These are phyloP conservation scores for Lentinula novae-zelandiae DNA, from an alignment of 1,284 basidiomycete species.

Conservation along the genomic window DNA sequence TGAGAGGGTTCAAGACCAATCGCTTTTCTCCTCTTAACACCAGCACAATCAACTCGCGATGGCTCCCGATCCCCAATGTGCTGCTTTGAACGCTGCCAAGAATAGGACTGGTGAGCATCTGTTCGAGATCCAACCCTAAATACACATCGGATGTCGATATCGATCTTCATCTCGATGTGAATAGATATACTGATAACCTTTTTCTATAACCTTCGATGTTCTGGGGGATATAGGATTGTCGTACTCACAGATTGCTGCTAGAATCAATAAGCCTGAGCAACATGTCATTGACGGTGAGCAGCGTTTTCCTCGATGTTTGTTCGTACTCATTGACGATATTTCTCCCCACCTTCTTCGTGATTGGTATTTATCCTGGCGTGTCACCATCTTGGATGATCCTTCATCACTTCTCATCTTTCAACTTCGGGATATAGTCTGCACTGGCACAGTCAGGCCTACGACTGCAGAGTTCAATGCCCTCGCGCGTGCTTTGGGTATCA, in stretches of 20 bases:
- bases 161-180: background rate
- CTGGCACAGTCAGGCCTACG: slow-evolving; percentile 41
- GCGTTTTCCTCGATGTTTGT: background rate
- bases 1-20: background rate
- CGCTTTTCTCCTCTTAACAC: background rate
- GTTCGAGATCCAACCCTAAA: background rate
- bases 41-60: slow-evolving; percentile 19
- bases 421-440: slow-evolving; percentile 41
- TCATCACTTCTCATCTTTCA: background rate
- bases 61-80: slow-evolving; percentile 48
- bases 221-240: slow-evolving; percentile 35
- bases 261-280: slow-evolving; percentile 36
- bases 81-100: slow-evolving; percentile 54
- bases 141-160: no score
- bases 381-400: no score
- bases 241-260: slow-evolving; percentile 43
- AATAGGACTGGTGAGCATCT: slow-evolving; percentile 38
- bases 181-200: background rate
- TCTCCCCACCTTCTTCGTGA: no score
- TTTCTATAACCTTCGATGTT: background rate
- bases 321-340: background rate
- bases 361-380: no score
- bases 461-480: slow-evolving; percentile 49
- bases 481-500: slow-evolving; percentile 43
- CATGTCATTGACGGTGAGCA: slow-evolving; percentile 51